Conservation (phyloP, 768 basidiomycete genomes). For the Trichaptum fuscoviolaceum region DNA sequence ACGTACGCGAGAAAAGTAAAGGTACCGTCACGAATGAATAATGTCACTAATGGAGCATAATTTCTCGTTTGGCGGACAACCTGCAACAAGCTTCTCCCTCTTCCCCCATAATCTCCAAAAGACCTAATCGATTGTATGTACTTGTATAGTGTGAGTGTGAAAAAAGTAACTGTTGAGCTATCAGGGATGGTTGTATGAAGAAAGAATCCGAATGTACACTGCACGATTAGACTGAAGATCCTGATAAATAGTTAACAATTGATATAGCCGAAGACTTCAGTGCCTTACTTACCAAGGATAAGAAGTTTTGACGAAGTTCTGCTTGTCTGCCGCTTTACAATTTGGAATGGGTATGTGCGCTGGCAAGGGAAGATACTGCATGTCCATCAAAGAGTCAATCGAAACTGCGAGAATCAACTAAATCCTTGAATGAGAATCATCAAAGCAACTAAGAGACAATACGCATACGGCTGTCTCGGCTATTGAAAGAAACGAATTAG, state of each 20-base stretch:
- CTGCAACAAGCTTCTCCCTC: neutral
- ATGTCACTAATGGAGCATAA: neutral
- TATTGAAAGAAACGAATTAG: neutral
- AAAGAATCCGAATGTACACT: neutral
- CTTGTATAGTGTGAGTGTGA: neutral
- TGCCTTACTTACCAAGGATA: neutral
- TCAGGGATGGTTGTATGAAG: neutral
- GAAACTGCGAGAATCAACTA: neutral
- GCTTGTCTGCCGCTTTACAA: neutral
- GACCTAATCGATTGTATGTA: neutral
- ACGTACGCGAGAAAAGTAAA: neutral
- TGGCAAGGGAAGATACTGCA: neutral
- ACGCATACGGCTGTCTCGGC: neutral
- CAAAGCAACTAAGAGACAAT: neutral
- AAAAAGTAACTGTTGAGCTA: neutral
- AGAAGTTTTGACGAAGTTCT: neutral
- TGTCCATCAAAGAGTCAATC: neutral
- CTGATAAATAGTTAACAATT: neutral
- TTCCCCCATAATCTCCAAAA: neutral
- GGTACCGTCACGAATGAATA: neutral
- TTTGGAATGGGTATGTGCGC: neutral
- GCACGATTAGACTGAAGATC: neutral
- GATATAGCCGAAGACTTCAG: neutral
- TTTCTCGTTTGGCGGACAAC: neutral
- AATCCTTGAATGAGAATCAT: no score